Evolutionary conservation across 768 basidiomycete species (phyloP).

Genomic region (Rhodotorula paludigena): DNA sequence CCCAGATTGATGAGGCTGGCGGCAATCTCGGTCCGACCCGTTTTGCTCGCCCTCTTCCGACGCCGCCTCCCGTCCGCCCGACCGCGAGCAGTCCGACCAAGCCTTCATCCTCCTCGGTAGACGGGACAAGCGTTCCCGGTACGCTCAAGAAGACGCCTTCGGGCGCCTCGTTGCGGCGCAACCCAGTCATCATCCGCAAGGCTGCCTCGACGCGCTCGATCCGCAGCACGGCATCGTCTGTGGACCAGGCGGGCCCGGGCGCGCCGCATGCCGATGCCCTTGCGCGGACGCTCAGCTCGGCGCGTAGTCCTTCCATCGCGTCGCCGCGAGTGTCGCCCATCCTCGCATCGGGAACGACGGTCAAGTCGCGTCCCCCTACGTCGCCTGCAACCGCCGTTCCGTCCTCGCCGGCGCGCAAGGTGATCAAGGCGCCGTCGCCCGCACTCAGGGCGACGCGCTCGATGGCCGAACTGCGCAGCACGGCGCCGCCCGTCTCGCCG

Average conservation of each 20-base stretch:
- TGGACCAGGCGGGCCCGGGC: neutral
- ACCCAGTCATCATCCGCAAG: slow-evolving; percentile 16
- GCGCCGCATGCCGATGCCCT: neutral
- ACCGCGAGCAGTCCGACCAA: neutral
- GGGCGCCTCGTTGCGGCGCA: slow-evolving; percentile 22
- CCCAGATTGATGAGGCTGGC: neutral
- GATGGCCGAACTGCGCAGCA: slow-evolving; percentile 22
- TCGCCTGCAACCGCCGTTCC: neutral
- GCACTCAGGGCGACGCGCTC: slow-evolving; percentile 24
- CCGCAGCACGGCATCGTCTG: slow-evolving; percentile 13
- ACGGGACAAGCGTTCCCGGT: neutral
- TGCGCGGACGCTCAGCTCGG: neutral
- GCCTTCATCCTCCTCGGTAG: neutral
- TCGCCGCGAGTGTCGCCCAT: slow-evolving; percentile 15
- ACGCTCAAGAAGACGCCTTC: slow-evolving; percentile 14
- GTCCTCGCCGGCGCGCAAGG: slow-evolving; percentile 10
- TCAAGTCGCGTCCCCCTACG: neutral
- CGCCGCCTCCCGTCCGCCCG: neutral
- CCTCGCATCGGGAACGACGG: slow-evolving; percentile 2
- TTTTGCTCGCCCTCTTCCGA: slow-evolving; percentile 16
- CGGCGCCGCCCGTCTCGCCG: neutral
- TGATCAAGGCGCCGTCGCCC: slow-evolving; percentile 11
- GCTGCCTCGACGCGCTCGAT: slow-evolving; percentile 11
- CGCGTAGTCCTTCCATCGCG: slow-evolving; percentile 11
- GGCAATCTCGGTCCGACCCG: neutral